phyloP scores from a whole-genome alignment of 495 filamentous ascomycete genomes.

The Penicillium chermesinum region DNA sequence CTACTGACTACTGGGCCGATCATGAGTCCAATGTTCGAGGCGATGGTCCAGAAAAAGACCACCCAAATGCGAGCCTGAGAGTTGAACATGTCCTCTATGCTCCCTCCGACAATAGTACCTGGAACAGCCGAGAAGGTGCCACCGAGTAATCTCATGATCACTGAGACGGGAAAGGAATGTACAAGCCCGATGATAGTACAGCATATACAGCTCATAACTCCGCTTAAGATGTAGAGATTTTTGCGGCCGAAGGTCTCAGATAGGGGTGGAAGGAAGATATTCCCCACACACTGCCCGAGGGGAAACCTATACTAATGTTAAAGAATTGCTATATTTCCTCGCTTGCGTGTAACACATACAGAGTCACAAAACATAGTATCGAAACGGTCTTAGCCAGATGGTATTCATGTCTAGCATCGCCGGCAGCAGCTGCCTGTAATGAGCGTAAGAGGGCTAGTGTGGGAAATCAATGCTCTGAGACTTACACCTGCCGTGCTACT shows the following conservation, averaged over 20 bases:
- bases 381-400: slow-evolving; percentile 22
- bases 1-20: slow-evolving; percentile 43
- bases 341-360: slow-evolving; percentile 17
- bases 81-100: slow-evolving; percentile 49
- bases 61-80: slow-evolving; percentile 43
- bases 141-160: slow-evolving; percentile 41
- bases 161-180: slow-evolving; percentile 29
- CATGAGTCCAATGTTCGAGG: slow-evolving; percentile 40
- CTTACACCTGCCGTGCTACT: slow-evolving; percentile 39
- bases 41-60: slow-evolving; percentile 42
- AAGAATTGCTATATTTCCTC: background rate
- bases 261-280: slow-evolving; percentile 47
- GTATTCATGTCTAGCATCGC: slow-evolving; percentile 30
- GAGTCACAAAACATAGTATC: slow-evolving; percentile 37
- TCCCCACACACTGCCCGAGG: slow-evolving; percentile 46
- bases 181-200: slow-evolving; percentile 40
- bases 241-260: slow-evolving; percentile 50
- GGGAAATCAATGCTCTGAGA: slow-evolving; percentile 1
- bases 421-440: slow-evolving; percentile 31
- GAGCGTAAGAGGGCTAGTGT: background rate
- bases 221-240: slow-evolving; percentile 44
- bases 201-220: slow-evolving; percentile 35
- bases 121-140: slow-evolving; percentile 48
- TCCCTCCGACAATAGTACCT: slow-evolving; percentile 46
- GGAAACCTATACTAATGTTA: slow-evolving; percentile 32